Percentiles rank a stretch among this genome's conserved stretches.
Conservation (phyloP, 148 eudicot genomes). For the Suaeda aralocaspica region DNA sequence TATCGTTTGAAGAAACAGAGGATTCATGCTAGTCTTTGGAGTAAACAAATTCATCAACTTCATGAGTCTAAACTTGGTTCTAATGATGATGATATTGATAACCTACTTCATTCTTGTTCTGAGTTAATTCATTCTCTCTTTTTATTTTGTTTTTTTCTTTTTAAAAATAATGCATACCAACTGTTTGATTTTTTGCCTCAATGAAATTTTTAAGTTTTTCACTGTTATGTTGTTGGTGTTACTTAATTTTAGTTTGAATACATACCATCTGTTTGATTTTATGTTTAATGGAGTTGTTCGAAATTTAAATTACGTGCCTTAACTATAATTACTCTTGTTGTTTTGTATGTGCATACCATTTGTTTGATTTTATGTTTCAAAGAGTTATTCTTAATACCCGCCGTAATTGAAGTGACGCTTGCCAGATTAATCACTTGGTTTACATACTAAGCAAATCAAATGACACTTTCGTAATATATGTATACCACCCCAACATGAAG, state of each 20-base stretch:
- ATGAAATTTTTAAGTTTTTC: no score
- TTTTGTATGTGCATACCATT: slow-evolving; percentile 21
- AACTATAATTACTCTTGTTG: no score
- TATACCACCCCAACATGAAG: no score
- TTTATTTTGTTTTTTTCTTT: neutral
- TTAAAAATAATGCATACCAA: slow-evolving; percentile 15
- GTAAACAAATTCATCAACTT: slow-evolving; percentile 71
- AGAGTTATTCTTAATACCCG: neutral
- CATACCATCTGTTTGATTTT: no score
- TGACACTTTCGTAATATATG: no score
- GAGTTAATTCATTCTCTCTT: slow-evolving; percentile 62
- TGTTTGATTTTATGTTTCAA: slow-evolving; percentile 25
- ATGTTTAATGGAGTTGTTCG: no score
- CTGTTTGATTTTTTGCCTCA: slow-evolving; percentile 25
- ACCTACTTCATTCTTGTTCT: slow-evolving; percentile 76
- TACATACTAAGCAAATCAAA: no score
- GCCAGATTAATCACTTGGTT: no score
- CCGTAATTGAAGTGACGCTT: no score
- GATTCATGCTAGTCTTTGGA: slow-evolving; percentile 85
- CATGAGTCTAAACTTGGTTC: slow-evolving; percentile 73
- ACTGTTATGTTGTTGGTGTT: no score
- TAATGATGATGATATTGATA: slow-evolving; percentile 55
- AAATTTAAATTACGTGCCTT: no score
- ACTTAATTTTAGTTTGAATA: no score
- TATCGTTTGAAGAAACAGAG: slow-evolving; percentile 89